phyloP scores from a whole-genome alignment of 2,329 filamentous ascomycete genomes.

The Trichoderma simmonsii region DNA sequence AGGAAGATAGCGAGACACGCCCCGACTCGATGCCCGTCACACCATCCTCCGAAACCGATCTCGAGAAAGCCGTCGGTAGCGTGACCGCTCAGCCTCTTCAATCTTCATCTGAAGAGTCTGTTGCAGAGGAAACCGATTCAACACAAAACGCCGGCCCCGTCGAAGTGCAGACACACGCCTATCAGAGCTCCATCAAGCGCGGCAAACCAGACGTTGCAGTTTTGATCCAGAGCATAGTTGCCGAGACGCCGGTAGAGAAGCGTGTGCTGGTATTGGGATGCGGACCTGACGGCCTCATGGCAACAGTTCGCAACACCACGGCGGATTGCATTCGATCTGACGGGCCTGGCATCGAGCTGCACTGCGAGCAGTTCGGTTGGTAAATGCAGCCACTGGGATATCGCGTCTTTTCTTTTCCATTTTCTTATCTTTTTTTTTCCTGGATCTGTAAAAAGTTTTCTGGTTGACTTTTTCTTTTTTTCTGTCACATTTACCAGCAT shows the following conservation, averaged over 20 bases:
- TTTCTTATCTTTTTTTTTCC: neutral
- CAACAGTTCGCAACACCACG: conserved; percentile 40
- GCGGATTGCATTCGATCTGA: conserved; percentile 38
- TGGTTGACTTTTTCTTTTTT: neutral
- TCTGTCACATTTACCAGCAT: neutral
- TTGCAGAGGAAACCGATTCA: conserved; percentile 22
- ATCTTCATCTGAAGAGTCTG: conserved; percentile 22
- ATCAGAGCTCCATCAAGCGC: conserved; percentile 28
- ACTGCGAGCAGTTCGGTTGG: conserved; percentile 49
- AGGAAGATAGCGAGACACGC: neutral
- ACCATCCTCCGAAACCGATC: conserved; percentile 15
- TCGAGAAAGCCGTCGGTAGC: conserved; percentile 8
- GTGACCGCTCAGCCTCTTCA: neutral
- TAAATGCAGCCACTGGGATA: conserved; percentile 22
- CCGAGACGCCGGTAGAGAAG: conserved; percentile 27
- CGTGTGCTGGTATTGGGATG: conserved; percentile 45
- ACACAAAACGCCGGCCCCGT: neutral
- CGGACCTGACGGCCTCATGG: conserved; percentile 44
- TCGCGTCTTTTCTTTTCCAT: neutral
- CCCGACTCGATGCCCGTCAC: conserved; percentile 15
- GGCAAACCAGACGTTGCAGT: conserved; percentile 37
- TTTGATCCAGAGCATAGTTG: conserved; percentile 35
- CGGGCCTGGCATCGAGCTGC: conserved; percentile 46
- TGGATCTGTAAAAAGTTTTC: neutral
- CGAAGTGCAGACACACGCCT: neutral